Evolutionary conservation across 345 rosid species (phyloP), one percentile per base, ranked within the genome.

Genomic region (Combretum micranthum): DNA sequence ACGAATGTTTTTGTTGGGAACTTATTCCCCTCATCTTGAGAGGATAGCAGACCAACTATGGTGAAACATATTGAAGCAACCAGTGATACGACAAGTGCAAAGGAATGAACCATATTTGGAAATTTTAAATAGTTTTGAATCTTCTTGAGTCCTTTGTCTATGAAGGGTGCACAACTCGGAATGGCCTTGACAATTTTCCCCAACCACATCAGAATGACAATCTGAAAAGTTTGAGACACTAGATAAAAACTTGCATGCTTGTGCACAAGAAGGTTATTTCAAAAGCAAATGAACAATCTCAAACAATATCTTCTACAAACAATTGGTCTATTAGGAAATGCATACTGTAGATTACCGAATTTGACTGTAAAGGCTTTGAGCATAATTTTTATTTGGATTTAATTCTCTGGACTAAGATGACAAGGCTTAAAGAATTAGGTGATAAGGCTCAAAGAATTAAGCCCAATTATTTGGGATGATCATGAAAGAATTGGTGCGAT

Each of bases 151-250:
- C 76, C 76, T 48, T 20, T 66, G 58, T 70, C 75, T 1, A 73
- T 63, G 17, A 68, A 19, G 10, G 80, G 74, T 42, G 72, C 74
- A 49, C 75, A 0, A 70, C 77, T 15, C 78, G 65, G 56, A 79
- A 60, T 64, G 84, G 78, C 57, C 76, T 65, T 7, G 21, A 75
- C 26, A 18, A 75, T 67, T 64, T 75, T 79, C 44, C 78, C 78
- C 0, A 70, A 65, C 80, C 78, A 75, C 80, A 70, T 72, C 63
- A 79, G 53, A 32, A 78, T 67, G 5, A 67, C 69, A 58, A 75
- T 72, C 75, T 78, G 73, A 39, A 46, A 25, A 58, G 20, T 25
- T 57, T 37, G 32, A 42, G 44, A 13, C 9, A 32, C 39, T 21
- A 14, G 20, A 44, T 44, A 39, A 57, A 23, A 57, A 57, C 20